Conservation (phyloP, 2,329 filamentous ascomycete species). For the Monosporascus sp. region DNA sequence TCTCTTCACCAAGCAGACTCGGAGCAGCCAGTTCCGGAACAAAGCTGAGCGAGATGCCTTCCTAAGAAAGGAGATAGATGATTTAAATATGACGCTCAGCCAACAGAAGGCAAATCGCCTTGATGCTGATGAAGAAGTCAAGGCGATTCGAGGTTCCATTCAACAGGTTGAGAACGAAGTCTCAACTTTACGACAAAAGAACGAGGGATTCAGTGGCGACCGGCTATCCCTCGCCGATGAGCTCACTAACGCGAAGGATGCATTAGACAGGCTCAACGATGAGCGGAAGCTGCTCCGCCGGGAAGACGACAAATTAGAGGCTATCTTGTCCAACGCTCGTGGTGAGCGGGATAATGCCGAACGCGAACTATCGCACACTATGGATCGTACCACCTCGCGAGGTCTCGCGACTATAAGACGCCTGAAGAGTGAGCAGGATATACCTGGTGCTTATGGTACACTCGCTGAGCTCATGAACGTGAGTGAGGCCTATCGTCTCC, state of each 20-base stretch:
- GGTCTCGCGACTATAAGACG: conserved; percentile 83
- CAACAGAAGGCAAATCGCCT: conserved; percentile 79
- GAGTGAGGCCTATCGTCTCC: conserved; percentile 75
- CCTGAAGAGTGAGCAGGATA: conserved; percentile 71
- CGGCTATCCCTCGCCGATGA: conserved; percentile 68
- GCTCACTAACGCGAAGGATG: conserved; percentile 71
- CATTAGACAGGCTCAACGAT: conserved; percentile 73
- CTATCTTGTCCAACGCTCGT: conserved; percentile 68
- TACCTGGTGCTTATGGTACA: conserved; percentile 86
- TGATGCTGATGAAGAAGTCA: conserved; percentile 79
- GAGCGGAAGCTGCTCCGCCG: conserved; percentile 83
- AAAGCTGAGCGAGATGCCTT: conserved; percentile 85
- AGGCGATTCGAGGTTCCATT: conserved; percentile 66
- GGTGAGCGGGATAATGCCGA: conserved; percentile 76
- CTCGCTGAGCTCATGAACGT: conserved; percentile 90
- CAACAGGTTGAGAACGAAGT: conserved; percentile 68
- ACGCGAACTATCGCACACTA: conserved; percentile 70
- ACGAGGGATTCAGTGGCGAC: conserved; percentile 74
- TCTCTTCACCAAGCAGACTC: conserved; percentile 86
- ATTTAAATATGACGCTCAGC: conserved; percentile 69
- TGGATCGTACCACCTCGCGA: conserved; percentile 82
- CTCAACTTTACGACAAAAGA: conserved; percentile 60
- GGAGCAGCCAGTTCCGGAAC: conserved; percentile 79
- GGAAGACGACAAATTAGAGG: conserved; percentile 82
- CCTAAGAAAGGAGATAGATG: conserved; percentile 73